Conservation (phyloP, 2,329 filamentous ascomycete species). For the Hypoxylon sp. region DNA sequence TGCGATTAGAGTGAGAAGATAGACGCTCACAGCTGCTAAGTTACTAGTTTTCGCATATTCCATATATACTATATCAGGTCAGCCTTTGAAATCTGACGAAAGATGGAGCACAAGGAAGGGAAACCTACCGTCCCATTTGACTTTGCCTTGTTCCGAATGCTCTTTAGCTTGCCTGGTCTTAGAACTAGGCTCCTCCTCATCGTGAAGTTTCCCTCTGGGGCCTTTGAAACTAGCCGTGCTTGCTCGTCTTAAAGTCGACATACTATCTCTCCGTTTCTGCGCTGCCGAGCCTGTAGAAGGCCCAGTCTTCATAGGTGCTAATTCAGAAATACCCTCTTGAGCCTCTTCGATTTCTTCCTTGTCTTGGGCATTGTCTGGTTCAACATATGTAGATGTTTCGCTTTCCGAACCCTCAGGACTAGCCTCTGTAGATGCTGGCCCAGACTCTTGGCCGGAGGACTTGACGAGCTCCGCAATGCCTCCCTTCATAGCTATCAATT, state of each 20-base stretch:
- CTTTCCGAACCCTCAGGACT: conserved; percentile 67
- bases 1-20: conserved; percentile 81
- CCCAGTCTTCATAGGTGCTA: conserved; percentile 79
- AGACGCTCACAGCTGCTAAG: conserved; percentile 84
- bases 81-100: conserved; percentile 18
- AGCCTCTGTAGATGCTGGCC: conserved; percentile 55
- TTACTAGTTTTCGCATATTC: conserved; percentile 98
- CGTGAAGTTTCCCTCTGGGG: conserved; percentile 84
- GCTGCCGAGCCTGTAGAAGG: conserved; percentile 58
- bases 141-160: conserved; percentile 92
- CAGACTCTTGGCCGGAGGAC: conserved; percentile 75
- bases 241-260: conserved; percentile 86
- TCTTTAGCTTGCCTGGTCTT: conserved; percentile 92
- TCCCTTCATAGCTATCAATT: conserved; percentile 94
- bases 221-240: conserved; percentile 93
- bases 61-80: conserved; percentile 74
- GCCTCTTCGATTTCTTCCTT: conserved; percentile 81
- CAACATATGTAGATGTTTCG: conserved; percentile 72
- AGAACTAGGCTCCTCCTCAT: conserved; percentile 82
- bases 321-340: conserved; percentile 81
- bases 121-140: conserved; percentile 82
- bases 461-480: conserved; percentile 88
- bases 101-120: neutral
- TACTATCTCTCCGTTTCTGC: conserved; percentile 77
- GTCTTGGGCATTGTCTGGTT: conserved; percentile 66